Evolutionary conservation across 78 protist species (phyloP).

Genomic region (Dictyostelium intermedium): DNA sequence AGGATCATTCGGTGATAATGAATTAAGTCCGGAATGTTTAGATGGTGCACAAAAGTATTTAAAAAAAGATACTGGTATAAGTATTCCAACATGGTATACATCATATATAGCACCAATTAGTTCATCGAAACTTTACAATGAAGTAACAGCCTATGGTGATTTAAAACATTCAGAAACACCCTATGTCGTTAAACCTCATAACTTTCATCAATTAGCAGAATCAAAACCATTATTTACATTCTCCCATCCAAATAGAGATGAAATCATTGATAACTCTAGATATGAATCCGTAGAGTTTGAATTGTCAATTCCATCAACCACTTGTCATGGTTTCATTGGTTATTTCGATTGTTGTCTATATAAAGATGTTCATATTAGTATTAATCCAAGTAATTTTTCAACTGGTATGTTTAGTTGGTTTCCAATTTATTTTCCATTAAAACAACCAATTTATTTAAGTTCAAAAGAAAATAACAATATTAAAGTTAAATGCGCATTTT

Average conservation of each 20-base stretch:
- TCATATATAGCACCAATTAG: conserved; percentile 91
- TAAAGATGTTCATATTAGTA: conserved; percentile 86
- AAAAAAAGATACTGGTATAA: conserved; percentile 82
- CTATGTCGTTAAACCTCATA: conserved; percentile 94
- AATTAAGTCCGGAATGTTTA: conserved; percentile 99
- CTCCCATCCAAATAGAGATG: conserved; percentile 88
- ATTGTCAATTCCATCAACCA: neutral
- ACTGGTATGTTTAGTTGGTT: conserved; percentile 98
- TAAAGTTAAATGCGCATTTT: conserved; percentile 35
- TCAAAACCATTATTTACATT: conserved; percentile 85
- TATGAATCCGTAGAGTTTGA: conserved; percentile 17
- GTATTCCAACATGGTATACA: conserved; percentile 93
- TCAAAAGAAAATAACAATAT: neutral
- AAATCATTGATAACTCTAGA: conserved; percentile 69
- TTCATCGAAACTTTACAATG: conserved; percentile 75
- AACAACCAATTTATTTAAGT: conserved; percentile 26
- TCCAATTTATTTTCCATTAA: conserved; percentile 96
- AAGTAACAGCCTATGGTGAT: conserved; percentile 48
- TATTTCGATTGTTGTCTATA: conserved; percentile 96
- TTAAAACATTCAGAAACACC: conserved; percentile 90
- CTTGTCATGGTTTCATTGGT: conserved; percentile 96
- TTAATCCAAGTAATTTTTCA: conserved; percentile 90
- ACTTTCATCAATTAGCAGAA: conserved; percentile 41
- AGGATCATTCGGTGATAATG: conserved; percentile 99
- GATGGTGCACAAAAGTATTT: conserved; percentile 96